Conservation (phyloP, 1,284 basidiomycete species). For the Ustilago crameri region DNA sequence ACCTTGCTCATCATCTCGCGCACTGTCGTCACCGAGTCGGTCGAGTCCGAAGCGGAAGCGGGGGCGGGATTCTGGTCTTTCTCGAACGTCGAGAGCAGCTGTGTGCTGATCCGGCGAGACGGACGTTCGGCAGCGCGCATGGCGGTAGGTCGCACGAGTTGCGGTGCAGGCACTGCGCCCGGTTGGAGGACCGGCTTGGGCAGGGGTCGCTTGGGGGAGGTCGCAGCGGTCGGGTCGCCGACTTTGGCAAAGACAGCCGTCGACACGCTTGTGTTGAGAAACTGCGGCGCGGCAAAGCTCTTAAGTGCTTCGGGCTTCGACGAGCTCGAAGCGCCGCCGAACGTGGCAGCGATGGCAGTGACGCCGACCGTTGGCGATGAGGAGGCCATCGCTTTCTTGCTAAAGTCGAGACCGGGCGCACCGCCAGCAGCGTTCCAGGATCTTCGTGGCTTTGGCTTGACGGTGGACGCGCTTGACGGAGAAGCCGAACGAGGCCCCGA, state of each 20-base stretch:
- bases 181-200: slow-evolving; percentile 38
- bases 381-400: slow-evolving; percentile 36
- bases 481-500: slow-evolving; percentile 21
- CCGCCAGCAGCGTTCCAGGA: slow-evolving; percentile 30
- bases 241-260: slow-evolving; percentile 43
- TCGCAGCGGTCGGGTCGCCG: slow-evolving; percentile 7
- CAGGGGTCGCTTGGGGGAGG: slow-evolving; percentile 33
- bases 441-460: slow-evolving; percentile 54
- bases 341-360: slow-evolving; percentile 29
- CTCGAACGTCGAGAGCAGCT: slow-evolving; percentile 40
- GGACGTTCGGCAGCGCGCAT: slow-evolving; percentile 24
- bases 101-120: slow-evolving; percentile 31
- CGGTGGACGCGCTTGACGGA: slow-evolving; percentile 40
- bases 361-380: slow-evolving; percentile 22
- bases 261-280: slow-evolving; percentile 50
- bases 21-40: slow-evolving; percentile 7
- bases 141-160: slow-evolving; percentile 34
- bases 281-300: slow-evolving; percentile 38
- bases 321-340: slow-evolving; percentile 13
- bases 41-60: too few species aligned
- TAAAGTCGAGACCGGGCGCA: slow-evolving; percentile 59
- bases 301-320: slow-evolving; percentile 40
- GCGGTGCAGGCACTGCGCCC: slow-evolving; percentile 28
- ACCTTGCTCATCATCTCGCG: slow-evolving; percentile 42
- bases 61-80: slow-evolving; percentile 15